These are phyloP conservation scores for Pseudocercospora musae DNA, from an alignment of 2,329 filamentous ascomycete genomes.

Conservation along the genomic window DNA sequence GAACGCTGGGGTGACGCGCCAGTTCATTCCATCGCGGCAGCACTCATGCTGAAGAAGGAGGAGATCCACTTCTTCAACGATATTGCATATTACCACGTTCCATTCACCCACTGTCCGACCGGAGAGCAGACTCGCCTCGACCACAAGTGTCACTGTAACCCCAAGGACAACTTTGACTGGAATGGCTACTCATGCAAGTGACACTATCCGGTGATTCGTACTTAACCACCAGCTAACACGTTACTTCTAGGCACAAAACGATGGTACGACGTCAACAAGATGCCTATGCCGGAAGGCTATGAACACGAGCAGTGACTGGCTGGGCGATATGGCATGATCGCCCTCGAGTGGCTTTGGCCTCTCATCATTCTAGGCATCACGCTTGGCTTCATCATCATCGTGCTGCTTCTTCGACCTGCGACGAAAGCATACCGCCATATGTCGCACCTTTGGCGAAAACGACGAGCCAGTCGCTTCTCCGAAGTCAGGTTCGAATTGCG, in stretches of 20 bases:
- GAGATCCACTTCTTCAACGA: conserved; percentile 99
- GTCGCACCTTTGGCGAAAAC: neutral
- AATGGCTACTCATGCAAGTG: conserved; percentile 91
- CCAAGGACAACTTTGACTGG: conserved; percentile 98
- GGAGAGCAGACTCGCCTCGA: conserved; percentile 79
- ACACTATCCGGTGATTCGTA: neutral
- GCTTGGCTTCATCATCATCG: conserved; percentile 11
- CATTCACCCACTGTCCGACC: conserved; percentile 96
- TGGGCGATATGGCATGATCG: conserved; percentile 23
- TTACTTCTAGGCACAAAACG: conserved; percentile 66
- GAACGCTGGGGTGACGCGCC: conserved; percentile 98
- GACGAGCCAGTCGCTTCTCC: neutral
- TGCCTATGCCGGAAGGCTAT: conserved; percentile 82
- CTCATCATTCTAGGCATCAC: conserved; percentile 15
- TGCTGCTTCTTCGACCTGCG: conserved; percentile 12
- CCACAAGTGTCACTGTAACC: conserved; percentile 90
- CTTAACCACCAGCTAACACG: neutral
- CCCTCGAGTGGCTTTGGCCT: conserved; percentile 19
- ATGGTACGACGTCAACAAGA: conserved; percentile 78
- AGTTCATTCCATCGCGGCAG: conserved; percentile 94
- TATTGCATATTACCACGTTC: conserved; percentile 96
- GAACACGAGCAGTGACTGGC: conserved; percentile 50
- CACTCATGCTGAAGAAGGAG: conserved; percentile 81
- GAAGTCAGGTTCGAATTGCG: neutral
- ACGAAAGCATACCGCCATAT: neutral